Evolutionary conservation across 805 yeast genomes (phyloP), one percentile per base, ranked within the genome.

Genomic region (Starmerella khaoyaiensis): DNA sequence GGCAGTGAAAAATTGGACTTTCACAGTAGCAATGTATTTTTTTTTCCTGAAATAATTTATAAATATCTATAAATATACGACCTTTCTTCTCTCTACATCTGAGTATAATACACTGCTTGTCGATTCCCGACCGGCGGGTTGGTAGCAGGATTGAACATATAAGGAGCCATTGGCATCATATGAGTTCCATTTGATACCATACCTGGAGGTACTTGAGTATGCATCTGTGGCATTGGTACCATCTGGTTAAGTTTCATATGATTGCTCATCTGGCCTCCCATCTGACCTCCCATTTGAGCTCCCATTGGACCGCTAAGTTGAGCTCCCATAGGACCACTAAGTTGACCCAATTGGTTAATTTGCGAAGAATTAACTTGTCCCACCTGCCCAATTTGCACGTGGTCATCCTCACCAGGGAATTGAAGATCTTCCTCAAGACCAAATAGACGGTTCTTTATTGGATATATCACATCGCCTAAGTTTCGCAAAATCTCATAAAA

Each of bases 401-500:
- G 26, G 8, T 9, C 35, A 16, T 46, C 47, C 12, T 49, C 53
- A 16, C 35, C 44, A 21, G 29, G 31, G 12, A 17, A 14, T 16
- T n/a, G 33, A 15, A 38, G 33, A 18, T 51, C 54, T 1, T 48
- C 55, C 8, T 59, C 62, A 17, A 63, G 52, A 2, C 67, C 67
- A 49, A 58, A 63, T 16, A 63, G 49, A 26, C 47, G 36, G 39
- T 60, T 60, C 35, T 52, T 56, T 34, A 49, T 52, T 31, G 49
- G 41, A 29, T 53, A 35, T 33, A 53, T 49, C 23, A 48, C 43
- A 28, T 57, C 61, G 27, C 63, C 62, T 9, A 54, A 43, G 31
- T 49, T 49, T 22, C 61, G 53, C 37, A 56, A 48, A 33, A 64
- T 44, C 35, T 66, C 69, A 42, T 65, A 65, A 45, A 64, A 65